These are phyloP conservation scores for Populus trichocarpa DNA, from an alignment of 441 rosid species.

Conservation along the genomic window DNA sequence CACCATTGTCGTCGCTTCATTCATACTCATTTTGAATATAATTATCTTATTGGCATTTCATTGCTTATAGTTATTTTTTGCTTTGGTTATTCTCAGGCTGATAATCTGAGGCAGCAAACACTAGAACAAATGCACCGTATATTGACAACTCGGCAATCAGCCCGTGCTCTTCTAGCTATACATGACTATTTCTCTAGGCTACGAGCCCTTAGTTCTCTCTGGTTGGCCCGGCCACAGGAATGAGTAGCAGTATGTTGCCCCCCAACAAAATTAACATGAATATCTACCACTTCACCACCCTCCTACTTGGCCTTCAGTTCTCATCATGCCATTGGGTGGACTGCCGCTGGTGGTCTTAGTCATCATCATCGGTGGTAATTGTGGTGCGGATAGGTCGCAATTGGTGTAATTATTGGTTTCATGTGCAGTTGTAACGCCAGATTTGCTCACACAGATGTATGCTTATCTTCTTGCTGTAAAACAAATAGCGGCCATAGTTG, in stretches of 20 bases:
- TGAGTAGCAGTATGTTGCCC: constrained; percentile 19
- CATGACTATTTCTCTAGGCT: constrained; percentile 60
- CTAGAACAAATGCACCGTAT: constrained; percentile 67
- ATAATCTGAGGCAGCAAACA: constrained; percentile 66
- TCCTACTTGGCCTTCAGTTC: background rate
- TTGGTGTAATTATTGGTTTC: constrained; percentile 23
- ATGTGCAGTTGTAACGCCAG: constrained; percentile 19
- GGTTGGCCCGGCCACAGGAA: constrained; percentile 72
- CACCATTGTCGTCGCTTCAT: too few relatives aligned
- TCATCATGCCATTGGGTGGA: background rate
- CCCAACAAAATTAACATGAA: background rate
- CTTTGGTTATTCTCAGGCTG: constrained; percentile 44
- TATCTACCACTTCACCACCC: background rate
- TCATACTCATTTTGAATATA: too few relatives aligned
- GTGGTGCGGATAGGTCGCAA: background rate
- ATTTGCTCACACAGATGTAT: constrained; percentile 19
- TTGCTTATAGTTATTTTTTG: background rate
- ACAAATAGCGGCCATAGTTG: constrained; percentile 1
- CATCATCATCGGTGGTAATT: background rate
- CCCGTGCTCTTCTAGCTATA: constrained; percentile 65
- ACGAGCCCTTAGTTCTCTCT: constrained; percentile 68
- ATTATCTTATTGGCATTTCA: background rate
- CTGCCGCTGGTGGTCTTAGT: background rate
- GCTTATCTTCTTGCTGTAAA: constrained; percentile 23
- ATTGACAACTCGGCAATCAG: constrained; percentile 67